phyloP scores from a whole-genome alignment of 2,329 filamentous ascomycete species.

The Diaporthe sp. region DNA sequence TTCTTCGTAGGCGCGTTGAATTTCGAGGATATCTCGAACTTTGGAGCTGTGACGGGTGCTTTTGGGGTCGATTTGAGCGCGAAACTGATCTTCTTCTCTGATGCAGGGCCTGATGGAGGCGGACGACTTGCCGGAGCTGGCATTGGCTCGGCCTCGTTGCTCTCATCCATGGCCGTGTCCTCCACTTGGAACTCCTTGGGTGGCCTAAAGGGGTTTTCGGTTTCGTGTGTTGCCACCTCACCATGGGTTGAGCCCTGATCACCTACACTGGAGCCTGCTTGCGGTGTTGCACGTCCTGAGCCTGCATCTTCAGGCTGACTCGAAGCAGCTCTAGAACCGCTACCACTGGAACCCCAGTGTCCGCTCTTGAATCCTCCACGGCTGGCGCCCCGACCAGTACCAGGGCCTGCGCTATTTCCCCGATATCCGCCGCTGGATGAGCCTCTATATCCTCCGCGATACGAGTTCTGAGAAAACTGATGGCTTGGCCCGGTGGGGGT shows the following conservation, averaged over 20 bases:
- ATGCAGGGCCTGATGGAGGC: constrained; percentile 62
- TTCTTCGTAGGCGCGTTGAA: constrained; percentile 66
- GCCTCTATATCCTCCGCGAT: constrained; percentile 60
- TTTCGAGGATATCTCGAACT: constrained; percentile 74
- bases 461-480: constrained; percentile 58
- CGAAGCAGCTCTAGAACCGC: constrained; percentile 39
- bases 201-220: constrained; percentile 70
- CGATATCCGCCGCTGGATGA: constrained; percentile 62
- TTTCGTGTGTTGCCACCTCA: constrained; percentile 56
- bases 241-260: constrained; percentile 35
- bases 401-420: constrained; percentile 64
- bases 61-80: constrained; percentile 84
- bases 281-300: constrained; percentile 38
- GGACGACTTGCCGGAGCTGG: constrained; percentile 63
- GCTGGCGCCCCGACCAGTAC: constrained; percentile 59
- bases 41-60: constrained; percentile 64
- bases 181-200: constrained; percentile 74
- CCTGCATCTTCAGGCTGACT: constrained; percentile 45
- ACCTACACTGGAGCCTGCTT: constrained; percentile 32
- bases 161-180: constrained; percentile 65
- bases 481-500: constrained; percentile 68
- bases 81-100: constrained; percentile 84
- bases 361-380: constrained; percentile 73
- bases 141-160: constrained; percentile 60
- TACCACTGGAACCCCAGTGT: constrained; percentile 75